Percentiles rank a stretch among this genome's conserved stretches.
These are phyloP conservation scores for Eragrostis tef DNA, from an alignment of 202 grass and related monocot genomes.

Conservation along the genomic window DNA sequence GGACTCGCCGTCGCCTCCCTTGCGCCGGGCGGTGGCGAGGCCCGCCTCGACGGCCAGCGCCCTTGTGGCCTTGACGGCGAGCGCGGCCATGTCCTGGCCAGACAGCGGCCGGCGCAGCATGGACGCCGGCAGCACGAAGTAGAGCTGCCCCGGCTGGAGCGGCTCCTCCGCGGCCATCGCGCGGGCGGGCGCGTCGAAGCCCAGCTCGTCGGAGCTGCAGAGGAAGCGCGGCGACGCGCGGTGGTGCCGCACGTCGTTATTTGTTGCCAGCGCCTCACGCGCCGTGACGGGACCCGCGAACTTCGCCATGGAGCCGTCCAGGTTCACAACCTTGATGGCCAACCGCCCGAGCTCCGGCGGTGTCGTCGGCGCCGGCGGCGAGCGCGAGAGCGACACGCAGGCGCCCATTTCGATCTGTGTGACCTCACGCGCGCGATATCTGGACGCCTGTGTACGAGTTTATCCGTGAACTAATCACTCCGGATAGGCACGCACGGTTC, in stretches of 20 bases:
- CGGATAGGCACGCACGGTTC: not conserved
- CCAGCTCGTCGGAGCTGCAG: conserved; percentile 69
- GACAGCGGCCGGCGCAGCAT: conserved; percentile 50
- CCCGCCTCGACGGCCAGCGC: conserved; percentile 25
- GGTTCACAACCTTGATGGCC: conserved; percentile 48
- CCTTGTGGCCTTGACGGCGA: conserved; percentile 57
- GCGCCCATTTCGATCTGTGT: not conserved
- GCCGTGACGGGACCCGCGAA: conserved; percentile 39
- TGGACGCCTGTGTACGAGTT: not conserved
- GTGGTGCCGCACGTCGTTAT: not conserved
- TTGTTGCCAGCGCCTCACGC: conserved; percentile 41
- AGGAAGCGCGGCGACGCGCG: conserved; percentile 40
- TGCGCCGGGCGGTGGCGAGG: not conserved
- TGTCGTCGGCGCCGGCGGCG: not conserved
- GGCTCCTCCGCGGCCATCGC: conserved; percentile 41
- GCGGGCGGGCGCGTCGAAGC: conserved; percentile 40
- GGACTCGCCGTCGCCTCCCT: not conserved
- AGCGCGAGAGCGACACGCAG: conserved; percentile 35
- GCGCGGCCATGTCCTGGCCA: conserved; percentile 55
- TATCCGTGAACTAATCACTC: not conserved
- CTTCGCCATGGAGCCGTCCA: conserved; percentile 47
- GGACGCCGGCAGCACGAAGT: conserved; percentile 59
- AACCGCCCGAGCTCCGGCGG: not conserved
- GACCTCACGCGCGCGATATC: no score
- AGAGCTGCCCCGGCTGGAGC: conserved; percentile 57